These are phyloP conservation scores for Bretziella fagacearum DNA, from an alignment of 2,329 filamentous ascomycete genomes.

Conservation along the genomic window DNA sequence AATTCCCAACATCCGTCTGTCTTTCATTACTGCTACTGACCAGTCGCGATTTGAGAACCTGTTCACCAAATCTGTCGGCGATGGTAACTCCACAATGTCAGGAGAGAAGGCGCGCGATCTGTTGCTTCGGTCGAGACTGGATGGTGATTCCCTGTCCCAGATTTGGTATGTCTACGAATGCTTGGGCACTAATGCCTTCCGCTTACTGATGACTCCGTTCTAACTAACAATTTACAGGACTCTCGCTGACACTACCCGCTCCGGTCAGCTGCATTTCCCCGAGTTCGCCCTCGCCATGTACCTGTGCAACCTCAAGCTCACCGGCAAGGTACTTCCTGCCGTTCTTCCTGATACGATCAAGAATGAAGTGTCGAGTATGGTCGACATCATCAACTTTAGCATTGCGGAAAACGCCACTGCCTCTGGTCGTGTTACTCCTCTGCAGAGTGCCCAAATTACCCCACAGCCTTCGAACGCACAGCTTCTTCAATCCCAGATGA, in stretches of 20 bases:
- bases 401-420: slow-evolving; percentile 53
- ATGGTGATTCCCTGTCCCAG: slow-evolving; percentile 73
- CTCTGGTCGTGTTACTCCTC: slow-evolving; percentile 30
- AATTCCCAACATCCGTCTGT: slow-evolving; percentile 86
- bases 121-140: slow-evolving; percentile 69
- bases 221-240: slow-evolving; percentile 38
- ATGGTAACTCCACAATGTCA: slow-evolving; percentile 68
- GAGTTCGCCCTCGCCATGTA: slow-evolving; percentile 98
- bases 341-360: slow-evolving; percentile 67
- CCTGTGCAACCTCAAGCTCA: slow-evolving; percentile 83
- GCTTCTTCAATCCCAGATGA: slow-evolving; percentile 48
- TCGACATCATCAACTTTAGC: slow-evolving; percentile 95
- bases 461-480: slow-evolving; percentile 56
- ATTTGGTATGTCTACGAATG: slow-evolving; percentile 51
- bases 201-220: neutral
- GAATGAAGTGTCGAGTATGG: slow-evolving; percentile 98
- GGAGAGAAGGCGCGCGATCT: slow-evolving; percentile 87
- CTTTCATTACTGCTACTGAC: slow-evolving; percentile 88
- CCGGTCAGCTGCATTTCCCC: slow-evolving; percentile 88
- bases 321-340: slow-evolving; percentile 63
- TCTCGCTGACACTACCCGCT: slow-evolving; percentile 86
- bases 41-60: slow-evolving; percentile 95
- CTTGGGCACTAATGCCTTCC: slow-evolving; percentile 15
- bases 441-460: slow-evolving; percentile 30
- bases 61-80: slow-evolving; percentile 87